Base-by-base conservation (phyloP, 805 yeast species). In the Tetrapisispora phaffii region DNA sequence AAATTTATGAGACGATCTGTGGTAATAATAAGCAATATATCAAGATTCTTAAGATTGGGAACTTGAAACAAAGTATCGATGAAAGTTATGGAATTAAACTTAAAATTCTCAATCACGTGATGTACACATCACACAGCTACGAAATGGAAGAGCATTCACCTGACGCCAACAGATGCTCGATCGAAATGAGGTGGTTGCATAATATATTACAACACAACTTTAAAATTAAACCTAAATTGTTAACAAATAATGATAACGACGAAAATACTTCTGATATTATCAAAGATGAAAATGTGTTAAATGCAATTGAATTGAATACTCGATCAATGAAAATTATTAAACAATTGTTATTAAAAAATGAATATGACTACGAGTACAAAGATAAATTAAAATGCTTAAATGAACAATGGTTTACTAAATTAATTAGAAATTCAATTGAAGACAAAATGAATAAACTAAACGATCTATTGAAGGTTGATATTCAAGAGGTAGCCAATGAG, bases 51-150 rank as follows among this genome's bases (percentile, higher is more conserved):
- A 60, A 60, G 49, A 65, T 59, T 2, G 66, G 66, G 3, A 60
- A 58, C 39, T 50, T 60, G 53, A 59, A 60, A 36, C 65, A 62
- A 43, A 51, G 53, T 9, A 56, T 57, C 20, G 66, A 62, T 45
- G 59, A 57, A 19, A 57, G 61, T 16, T 23, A 45, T 7, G 39
- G 54, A 1, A 43, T 54, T 15, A 41, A 59, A 28, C 47, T 50
- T 3, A 46, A 44, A 39, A 46, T 53, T 16, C 51, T 52, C 35
- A 39, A 50, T 10, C 42, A 53, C 10, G 20, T 38, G 10, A 8
- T 38, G 3, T 38, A 38, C 23, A n/a, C 8, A 7, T n/a, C 23
- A 8, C n/a, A 36, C n/a, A n/a, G n/a, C n/a, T n/a, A n/a, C n/a
- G n/a, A n/a, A n/a, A n/a, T n/a, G n/a, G n/a, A n/a, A n/a, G n/a